Base-by-base conservation (phyloP, 1,284 basidiomycete species). In the Athelia sp. region DNA sequence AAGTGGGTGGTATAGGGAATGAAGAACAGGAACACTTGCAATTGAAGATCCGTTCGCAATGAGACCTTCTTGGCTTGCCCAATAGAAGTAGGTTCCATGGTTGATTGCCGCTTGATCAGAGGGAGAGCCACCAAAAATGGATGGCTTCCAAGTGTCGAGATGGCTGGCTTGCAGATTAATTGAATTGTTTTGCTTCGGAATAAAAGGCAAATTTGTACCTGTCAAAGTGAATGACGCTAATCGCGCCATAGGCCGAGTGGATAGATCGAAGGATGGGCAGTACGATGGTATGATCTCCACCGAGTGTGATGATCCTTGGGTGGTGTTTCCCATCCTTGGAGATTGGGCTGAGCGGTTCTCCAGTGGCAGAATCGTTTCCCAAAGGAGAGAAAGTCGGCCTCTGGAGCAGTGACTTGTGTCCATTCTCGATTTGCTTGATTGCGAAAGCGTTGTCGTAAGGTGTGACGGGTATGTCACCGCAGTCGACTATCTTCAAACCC, bases 221-320 rank as follows among this genome's bases (percentile, higher is more conserved):
- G 62, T 90, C 88, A 60, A 90, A 89, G 64, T 90, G 87, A 45
- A 90, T 87, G 38, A 90, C 83, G 34, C 82, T 83, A 46, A 87
- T 84, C 24, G 81, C 72, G 4, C 87, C 86, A 58, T 89, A 88
- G 9, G 77, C 79, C 43, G 77, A 77, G 61, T 84, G 61, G 45
- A 89, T 78, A 14, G 85, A 86, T 35, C 85, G 78, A 32, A 70
- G 56, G 23, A 67, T 48, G 2, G 80, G 80, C 14, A 84, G 69
- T 22, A 80, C 85, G 52, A 90, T 86, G 2, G 86, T 87, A 57
- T 90, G 87, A 59, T 90, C 87, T 11, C 87, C 87, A 29, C 88
- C 87, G 19, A 90, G 76, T 17, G 85, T 87, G 54, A 89, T 74
- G 49, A 89, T 66, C 38, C 84, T 72, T 11, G 85, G 84, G 56